Evolutionary conservation across 306 rosid species (phyloP).

Genomic region (Fagus crenata): DNA sequence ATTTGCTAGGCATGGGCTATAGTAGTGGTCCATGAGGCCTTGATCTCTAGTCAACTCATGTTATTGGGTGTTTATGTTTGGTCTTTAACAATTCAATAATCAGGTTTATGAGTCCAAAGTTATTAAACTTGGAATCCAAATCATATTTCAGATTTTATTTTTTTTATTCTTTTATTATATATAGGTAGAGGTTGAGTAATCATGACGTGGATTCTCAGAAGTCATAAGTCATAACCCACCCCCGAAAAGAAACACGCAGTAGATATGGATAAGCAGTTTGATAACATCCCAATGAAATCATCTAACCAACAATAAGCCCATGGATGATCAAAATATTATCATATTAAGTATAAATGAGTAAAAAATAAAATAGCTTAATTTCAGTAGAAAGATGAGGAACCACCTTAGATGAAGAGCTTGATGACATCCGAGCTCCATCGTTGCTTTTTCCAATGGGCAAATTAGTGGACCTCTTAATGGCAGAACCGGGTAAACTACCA

Average conservation of each 20-base stretch:
- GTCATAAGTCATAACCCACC: background rate
- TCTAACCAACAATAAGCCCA: background rate
- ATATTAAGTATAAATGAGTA: background rate
- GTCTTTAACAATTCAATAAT: background rate
- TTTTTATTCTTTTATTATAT: background rate
- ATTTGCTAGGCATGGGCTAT: background rate
- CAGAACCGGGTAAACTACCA: conserved; percentile 53
- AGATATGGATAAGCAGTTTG: background rate
- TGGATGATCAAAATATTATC: background rate
- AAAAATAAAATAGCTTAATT: background rate
- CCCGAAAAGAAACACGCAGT: background rate
- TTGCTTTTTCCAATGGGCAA: conserved; percentile 48
- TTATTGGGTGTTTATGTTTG: background rate
- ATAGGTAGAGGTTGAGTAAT: background rate
- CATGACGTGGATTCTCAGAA: no score
- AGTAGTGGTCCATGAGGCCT: background rate
- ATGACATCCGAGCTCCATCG: conserved; percentile 47
- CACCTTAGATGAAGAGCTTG: conserved; percentile 60
- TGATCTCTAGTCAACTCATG: background rate
- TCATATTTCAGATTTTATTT: background rate
- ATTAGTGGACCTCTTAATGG: conserved; percentile 40
- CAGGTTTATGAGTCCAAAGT: background rate
- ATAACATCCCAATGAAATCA: background rate
- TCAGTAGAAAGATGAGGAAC: conserved; percentile 26
- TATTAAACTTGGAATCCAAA: background rate